phyloP scores from a whole-genome alignment of 2,329 filamentous ascomycete species.

The Cordyceps cicadae region DNA sequence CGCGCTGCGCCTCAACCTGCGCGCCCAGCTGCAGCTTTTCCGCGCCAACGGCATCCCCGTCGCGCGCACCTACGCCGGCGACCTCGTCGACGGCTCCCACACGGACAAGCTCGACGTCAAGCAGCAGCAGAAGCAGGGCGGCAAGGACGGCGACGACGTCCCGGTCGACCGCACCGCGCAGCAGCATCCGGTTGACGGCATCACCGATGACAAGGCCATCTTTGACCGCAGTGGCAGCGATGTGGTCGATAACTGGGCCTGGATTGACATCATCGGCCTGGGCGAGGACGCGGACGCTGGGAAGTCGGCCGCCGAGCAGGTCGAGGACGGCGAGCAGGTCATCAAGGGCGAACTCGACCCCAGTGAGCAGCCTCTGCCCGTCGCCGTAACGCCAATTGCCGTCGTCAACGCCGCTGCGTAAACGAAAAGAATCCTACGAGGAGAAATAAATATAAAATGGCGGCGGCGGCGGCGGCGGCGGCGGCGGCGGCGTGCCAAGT shows the following conservation, averaged over 20 bases:
- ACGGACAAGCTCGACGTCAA: slow-evolving; percentile 27
- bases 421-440: background rate
- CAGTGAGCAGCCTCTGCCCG: slow-evolving; percentile 7
- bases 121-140: slow-evolving; percentile 9
- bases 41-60: slow-evolving; percentile 42
- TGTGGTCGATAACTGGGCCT: slow-evolving; percentile 40
- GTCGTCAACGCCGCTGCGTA: background rate
- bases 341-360: slow-evolving; percentile 29
- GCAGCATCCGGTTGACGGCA: slow-evolving; percentile 25
- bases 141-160: background rate
- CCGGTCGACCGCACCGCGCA: background rate
- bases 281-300: slow-evolving; percentile 26
- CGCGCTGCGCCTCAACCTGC: slow-evolving; percentile 49
- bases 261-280: slow-evolving; percentile 45
- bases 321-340: slow-evolving; percentile 27
- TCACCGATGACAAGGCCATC: slow-evolving; percentile 42
- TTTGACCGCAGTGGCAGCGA: slow-evolving; percentile 34
- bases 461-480: too few species aligned
- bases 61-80: slow-evolving; percentile 39
- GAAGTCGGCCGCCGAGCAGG: slow-evolving; percentile 24
- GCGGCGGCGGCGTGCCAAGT: background rate
- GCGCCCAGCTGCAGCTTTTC: slow-evolving; percentile 50
- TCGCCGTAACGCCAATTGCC: background rate
- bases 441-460: background rate
- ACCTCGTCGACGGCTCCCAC: slow-evolving; percentile 40